phyloP scores from a whole-genome alignment of 1,139 yeast genomes.

The Saccharomyces hybrid region DNA sequence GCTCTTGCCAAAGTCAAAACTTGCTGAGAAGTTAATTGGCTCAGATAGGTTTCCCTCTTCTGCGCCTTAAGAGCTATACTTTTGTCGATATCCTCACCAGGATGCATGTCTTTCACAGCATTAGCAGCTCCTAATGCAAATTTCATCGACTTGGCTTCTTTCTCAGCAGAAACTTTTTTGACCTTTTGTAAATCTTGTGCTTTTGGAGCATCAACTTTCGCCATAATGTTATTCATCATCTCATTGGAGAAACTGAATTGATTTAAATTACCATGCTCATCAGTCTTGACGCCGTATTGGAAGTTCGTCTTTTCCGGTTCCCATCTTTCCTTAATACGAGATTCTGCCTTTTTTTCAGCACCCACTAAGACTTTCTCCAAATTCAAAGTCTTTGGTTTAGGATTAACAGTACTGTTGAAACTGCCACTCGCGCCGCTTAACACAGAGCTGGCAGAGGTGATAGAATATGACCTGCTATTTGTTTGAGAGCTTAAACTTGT shows the following conservation, averaged over 20 bases:
- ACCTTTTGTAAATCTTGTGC: slow-evolving; percentile 1
- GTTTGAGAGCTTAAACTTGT: slow-evolving; percentile 10
- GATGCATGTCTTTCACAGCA: slow-evolving; percentile 37
- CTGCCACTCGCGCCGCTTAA: neutral
- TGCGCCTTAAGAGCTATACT: slow-evolving; percentile 14
- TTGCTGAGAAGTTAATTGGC: slow-evolving; percentile 34
- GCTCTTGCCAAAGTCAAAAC: slow-evolving; percentile 56
- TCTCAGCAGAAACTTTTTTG: slow-evolving; percentile 6
- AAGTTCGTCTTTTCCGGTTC: slow-evolving; percentile 23
- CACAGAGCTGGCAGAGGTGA: slow-evolving; percentile 11
- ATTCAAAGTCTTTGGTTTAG: slow-evolving; percentile 21
- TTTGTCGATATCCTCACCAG: slow-evolving; percentile 11
- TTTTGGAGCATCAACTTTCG: slow-evolving; percentile 13
- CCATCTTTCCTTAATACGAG: slow-evolving; percentile 21
- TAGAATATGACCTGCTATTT: slow-evolving; percentile 18
- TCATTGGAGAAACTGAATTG: slow-evolving; percentile 6
- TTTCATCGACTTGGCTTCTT: neutral
- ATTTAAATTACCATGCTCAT: slow-evolving; percentile 7
- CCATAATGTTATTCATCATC: slow-evolving; percentile 12
- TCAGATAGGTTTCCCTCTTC: slow-evolving; percentile 18
- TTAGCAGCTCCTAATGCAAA: slow-evolving; percentile 43
- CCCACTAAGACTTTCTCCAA: slow-evolving; percentile 26
- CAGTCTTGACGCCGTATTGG: slow-evolving; percentile 15
- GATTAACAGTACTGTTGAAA: slow-evolving; percentile 5
- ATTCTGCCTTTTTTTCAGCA: slow-evolving; percentile 28